Conservation (phyloP, 2,329 filamentous ascomycete genomes). For the Aspergillus clavatus region DNA sequence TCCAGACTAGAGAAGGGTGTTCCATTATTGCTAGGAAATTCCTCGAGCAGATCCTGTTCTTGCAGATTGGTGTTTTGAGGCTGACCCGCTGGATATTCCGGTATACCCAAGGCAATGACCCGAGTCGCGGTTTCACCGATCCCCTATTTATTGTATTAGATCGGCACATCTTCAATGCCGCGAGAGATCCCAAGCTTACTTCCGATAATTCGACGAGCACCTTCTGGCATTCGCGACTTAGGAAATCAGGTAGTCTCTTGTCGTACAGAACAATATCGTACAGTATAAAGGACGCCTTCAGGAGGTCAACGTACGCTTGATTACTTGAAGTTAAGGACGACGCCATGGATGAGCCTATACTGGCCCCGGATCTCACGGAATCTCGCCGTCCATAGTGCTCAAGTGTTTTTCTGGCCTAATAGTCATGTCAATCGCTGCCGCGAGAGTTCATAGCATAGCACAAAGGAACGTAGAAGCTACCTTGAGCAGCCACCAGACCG, state of each 20-base stretch:
- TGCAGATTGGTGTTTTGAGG: conserved; percentile 26
- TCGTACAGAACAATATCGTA: conserved; percentile 28
- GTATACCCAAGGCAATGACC: conserved; percentile 24
- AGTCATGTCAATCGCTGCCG: not conserved
- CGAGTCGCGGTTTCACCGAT: conserved; percentile 26
- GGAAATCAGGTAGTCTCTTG: conserved; percentile 15
- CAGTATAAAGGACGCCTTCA: conserved; percentile 30
- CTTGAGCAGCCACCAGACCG: conserved; percentile 33
- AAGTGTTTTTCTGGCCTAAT: conserved; percentile 19
- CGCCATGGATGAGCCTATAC: conserved; percentile 20
- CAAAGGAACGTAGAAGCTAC: conserved; percentile 5
- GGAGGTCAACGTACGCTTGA: conserved; percentile 29
- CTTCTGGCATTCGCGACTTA: conserved; percentile 28
- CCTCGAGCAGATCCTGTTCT: conserved; percentile 29
- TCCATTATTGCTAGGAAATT: conserved; percentile 13
- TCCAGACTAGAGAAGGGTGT: conserved; percentile 16
- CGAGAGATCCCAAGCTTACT: conserved; percentile 7
- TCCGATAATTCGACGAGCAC: conserved; percentile 28
- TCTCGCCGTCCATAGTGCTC: conserved; percentile 19
- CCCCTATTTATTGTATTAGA: conserved; percentile 12
- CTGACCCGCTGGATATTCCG: conserved; percentile 18
- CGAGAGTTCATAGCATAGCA: not conserved
- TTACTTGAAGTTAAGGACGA: conserved; percentile 18
- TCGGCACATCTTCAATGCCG: not conserved
- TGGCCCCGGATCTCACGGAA: conserved; percentile 18